Percentiles rank a stretch among this genome's conserved stretches.
Conservation (phyloP, 1,139 yeast species). For the Geotrichum aggregatum region DNA sequence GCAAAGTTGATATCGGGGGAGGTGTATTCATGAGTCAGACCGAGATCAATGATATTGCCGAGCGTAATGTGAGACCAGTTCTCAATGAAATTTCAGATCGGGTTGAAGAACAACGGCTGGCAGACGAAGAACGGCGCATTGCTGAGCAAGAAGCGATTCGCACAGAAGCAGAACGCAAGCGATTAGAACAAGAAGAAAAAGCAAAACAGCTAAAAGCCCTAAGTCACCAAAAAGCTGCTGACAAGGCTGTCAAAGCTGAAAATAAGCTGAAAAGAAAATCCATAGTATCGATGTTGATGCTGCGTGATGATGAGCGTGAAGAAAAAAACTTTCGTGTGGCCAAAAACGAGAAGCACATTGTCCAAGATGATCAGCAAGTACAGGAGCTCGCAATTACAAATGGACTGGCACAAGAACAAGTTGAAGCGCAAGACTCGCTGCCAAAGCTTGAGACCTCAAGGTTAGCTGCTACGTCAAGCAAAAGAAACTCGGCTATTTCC, state of each 20-base stretch:
- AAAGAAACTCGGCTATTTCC: too few species aligned
- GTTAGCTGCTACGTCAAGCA: too few species aligned
- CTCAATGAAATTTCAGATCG: constrained; percentile 65
- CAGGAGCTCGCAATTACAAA: too few species aligned
- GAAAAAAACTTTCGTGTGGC: too few species aligned
- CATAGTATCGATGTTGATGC: too few species aligned
- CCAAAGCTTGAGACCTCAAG: too few species aligned
- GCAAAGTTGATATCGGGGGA: constrained; percentile 78
- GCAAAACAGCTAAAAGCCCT: constrained; percentile 29
- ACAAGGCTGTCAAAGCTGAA: constrained; percentile 26
- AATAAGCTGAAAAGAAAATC: constrained; percentile 7
- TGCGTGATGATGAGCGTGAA: too few species aligned
- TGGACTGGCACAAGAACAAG: too few species aligned
- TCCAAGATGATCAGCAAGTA: too few species aligned
- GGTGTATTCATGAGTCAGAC: constrained; percentile 72
- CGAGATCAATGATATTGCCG: constrained; percentile 80
- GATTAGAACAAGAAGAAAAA: constrained; percentile 23
- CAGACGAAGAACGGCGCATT: constrained; percentile 56
- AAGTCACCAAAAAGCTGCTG: constrained; percentile 30
- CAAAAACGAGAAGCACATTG: too few species aligned
- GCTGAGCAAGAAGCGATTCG: constrained; percentile 47
- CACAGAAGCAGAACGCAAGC: constrained; percentile 35
- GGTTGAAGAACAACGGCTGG: constrained; percentile 65
- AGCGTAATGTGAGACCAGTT: constrained; percentile 76
- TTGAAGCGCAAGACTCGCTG: too few species aligned